Conservation (phyloP, 495 filamentous ascomycete genomes). For the Penicillium bialowiezense region DNA sequence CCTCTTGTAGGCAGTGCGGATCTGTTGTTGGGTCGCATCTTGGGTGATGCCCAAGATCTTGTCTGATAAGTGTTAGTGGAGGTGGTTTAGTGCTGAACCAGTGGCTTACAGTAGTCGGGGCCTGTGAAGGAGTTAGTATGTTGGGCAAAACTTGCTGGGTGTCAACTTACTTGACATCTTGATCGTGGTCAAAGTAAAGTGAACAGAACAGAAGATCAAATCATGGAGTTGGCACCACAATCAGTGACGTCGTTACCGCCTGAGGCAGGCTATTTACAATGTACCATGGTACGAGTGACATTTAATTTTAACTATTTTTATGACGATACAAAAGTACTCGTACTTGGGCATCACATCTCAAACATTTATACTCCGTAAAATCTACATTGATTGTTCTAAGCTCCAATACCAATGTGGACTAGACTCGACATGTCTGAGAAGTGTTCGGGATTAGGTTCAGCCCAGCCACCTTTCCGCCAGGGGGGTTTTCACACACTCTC, state of each 20-base stretch:
- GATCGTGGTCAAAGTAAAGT: not conserved
- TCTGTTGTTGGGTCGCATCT: conserved; percentile 74
- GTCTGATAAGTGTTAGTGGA: conserved; percentile 27
- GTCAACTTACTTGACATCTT: conserved; percentile 26
- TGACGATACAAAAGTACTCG: too few species aligned
- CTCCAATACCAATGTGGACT: not conserved
- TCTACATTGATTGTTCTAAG: too few species aligned
- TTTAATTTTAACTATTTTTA: not conserved
- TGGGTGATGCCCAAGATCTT: conserved; percentile 72
- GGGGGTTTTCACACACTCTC: not conserved
- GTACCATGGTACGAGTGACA: conserved; percentile 2
- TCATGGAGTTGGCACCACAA: not conserved
- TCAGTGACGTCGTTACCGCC: conserved; percentile 20
- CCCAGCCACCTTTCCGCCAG: conserved; percentile 12
- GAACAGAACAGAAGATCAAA: not conserved
- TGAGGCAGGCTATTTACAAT: not conserved
- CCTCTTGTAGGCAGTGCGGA: conserved; percentile 95
- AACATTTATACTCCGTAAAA: not conserved
- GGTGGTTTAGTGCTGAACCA: not conserved
- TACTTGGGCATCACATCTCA: too few species aligned
- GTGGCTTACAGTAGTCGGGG: conserved; percentile 24
- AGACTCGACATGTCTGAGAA: not conserved
- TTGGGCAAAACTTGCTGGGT: not conserved
- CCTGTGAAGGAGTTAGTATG: conserved; percentile 10
- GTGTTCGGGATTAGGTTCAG: conserved; percentile 1